phyloP scores from a whole-genome alignment of 768 basidiomycete species.

The Lentinula edodes region DNA sequence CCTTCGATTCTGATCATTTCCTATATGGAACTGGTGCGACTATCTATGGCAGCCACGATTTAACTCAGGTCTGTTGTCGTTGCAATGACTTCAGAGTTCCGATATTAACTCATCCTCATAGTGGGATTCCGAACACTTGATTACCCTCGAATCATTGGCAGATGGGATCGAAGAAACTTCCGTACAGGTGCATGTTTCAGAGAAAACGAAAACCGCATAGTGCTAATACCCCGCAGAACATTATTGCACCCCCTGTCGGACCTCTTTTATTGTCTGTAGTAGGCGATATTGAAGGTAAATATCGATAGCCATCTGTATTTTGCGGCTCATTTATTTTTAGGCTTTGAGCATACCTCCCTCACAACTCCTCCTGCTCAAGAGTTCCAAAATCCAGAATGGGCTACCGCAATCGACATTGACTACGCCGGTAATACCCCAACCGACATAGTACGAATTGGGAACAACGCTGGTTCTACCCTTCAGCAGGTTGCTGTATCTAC shows the following conservation, averaged over 20 bases:
- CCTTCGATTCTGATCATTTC: conserved; percentile 66
- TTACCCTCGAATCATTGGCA: conserved; percentile 54
- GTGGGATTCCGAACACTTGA: conserved; percentile 58
- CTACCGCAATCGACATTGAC: conserved; percentile 33
- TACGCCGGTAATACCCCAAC: conserved; percentile 35
- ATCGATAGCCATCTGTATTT: not conserved
- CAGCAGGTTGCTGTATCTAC: conserved; percentile 55
- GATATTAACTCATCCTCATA: conserved; percentile 10
- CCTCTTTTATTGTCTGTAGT: conserved; percentile 52
- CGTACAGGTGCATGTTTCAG: conserved; percentile 28
- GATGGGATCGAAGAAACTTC: conserved; percentile 64
- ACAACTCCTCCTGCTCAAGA: conserved; percentile 23
- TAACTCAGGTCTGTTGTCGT: conserved; percentile 27
- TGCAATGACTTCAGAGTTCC: not conserved
- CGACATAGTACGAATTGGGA: conserved; percentile 40
- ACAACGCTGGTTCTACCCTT: conserved; percentile 36
- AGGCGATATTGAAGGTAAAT: conserved; percentile 46
- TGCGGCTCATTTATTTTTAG: conserved; percentile 9
- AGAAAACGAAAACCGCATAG: not conserved
- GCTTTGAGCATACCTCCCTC: conserved; percentile 33
- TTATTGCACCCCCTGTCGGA: conserved; percentile 61
- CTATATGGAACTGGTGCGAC: conserved; percentile 54
- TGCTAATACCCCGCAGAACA: conserved; percentile 8
- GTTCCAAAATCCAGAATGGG: conserved; percentile 29
- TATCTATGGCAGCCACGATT: conserved; percentile 54